Evolutionary conservation across 306 rosid genomes (phyloP).

Genomic region (Prunus dulcis): DNA sequence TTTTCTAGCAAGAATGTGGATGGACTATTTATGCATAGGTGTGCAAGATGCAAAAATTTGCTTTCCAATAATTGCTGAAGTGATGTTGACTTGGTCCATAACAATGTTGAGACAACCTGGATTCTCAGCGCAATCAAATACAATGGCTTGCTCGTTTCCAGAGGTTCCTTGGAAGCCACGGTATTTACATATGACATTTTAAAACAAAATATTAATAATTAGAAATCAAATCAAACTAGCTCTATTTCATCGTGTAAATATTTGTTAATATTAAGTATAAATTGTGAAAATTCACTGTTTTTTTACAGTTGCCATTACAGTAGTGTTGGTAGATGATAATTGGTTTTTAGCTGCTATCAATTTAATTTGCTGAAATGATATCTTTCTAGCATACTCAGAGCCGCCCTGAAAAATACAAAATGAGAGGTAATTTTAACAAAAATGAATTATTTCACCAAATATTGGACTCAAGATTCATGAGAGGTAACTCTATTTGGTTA

Average conservation of each 20-base stretch:
- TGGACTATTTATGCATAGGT: no score
- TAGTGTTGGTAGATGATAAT: conserved; percentile 18
- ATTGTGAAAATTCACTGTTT: background rate
- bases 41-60: no score
- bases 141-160: background rate
- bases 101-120: background rate
- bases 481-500: no score
- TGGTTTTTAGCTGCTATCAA: background rate
- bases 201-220: no score
- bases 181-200: no score
- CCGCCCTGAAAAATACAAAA: conserved; percentile 13
- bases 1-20: no score
- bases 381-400: conserved; percentile 14
- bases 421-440: background rate
- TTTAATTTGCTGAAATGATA: conserved; percentile 5
- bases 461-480: no score
- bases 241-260: no score
- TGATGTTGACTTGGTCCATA: no score
- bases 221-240: background rate
- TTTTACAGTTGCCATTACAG: background rate
- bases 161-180: conserved; percentile 13
- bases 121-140: background rate
- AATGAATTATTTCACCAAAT: background rate
- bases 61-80: no score
- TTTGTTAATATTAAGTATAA: no score